Evolutionary conservation across 768 basidiomycete genomes (phyloP).

Genomic region (Amanita pallidorosea): DNA sequence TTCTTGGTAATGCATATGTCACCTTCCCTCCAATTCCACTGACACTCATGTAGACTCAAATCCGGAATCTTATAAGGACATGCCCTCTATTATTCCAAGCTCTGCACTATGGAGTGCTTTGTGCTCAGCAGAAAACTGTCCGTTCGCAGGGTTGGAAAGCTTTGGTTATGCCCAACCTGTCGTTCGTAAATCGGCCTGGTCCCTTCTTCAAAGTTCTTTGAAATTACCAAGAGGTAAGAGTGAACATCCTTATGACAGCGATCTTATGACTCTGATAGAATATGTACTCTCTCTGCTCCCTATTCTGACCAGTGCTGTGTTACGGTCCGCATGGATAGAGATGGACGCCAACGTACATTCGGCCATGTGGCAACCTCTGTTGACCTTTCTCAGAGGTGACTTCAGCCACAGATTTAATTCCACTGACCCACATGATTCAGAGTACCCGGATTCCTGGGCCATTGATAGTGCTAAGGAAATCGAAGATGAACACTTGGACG

Average conservation of each 20-base stretch:
- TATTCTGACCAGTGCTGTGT: slow-evolving; percentile 41
- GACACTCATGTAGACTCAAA: slow-evolving; percentile 10
- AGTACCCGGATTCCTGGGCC: slow-evolving; percentile 57
- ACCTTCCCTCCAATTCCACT: background rate
- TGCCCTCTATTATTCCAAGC: slow-evolving; percentile 33
- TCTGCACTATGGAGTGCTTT: slow-evolving; percentile 52
- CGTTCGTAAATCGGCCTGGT: slow-evolving; percentile 67
- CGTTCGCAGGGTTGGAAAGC: slow-evolving; percentile 30
- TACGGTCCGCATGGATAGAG: slow-evolving; percentile 66
- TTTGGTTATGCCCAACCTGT: slow-evolving; percentile 61
- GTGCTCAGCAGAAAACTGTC: slow-evolving; percentile 29
- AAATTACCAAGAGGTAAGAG: slow-evolving; percentile 32
- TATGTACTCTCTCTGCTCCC: slow-evolving; percentile 23
- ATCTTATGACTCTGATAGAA: slow-evolving; percentile 7
- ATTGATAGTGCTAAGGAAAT: slow-evolving; percentile 26
- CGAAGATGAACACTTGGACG: slow-evolving; percentile 18
- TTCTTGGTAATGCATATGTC: slow-evolving; percentile 37
- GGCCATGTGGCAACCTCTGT: slow-evolving; percentile 58
- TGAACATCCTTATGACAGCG: background rate
- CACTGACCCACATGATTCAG: slow-evolving; percentile 22
- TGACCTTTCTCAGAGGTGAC: slow-evolving; percentile 66
- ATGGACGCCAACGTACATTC: slow-evolving; percentile 57
- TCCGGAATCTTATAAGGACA: slow-evolving; percentile 15
- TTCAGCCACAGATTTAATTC: background rate
- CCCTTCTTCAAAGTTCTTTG: slow-evolving; percentile 35